phyloP scores from a whole-genome alignment of 31 red algal genomes.

The Endocladia muricata region DNA sequence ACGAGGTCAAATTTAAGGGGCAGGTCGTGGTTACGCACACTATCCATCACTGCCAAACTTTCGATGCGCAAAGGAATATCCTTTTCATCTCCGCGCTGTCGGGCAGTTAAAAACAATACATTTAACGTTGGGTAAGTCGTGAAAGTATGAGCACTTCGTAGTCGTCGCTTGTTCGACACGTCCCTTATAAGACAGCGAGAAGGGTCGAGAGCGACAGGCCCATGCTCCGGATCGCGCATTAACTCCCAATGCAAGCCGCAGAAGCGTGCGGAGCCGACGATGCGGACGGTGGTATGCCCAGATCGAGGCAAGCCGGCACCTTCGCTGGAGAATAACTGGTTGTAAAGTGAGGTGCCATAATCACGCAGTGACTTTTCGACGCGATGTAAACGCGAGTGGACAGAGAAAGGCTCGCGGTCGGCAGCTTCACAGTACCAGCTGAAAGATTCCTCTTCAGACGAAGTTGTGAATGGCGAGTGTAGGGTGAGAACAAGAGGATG shows the following conservation, averaged over 20 bases:
- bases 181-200: conserved; percentile 24
- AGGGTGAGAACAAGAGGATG: not conserved
- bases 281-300: not conserved
- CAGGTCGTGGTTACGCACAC: conserved; percentile 22
- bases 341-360: conserved; percentile 22
- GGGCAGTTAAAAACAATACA: conserved; percentile 28
- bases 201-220: conserved; percentile 15
- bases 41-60: conserved; percentile 31
- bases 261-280: conserved; percentile 9
- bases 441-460: not conserved
- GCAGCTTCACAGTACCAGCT: conserved; percentile 31
- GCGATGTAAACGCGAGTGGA: conserved; percentile 6
- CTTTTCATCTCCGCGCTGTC: conserved; percentile 7
- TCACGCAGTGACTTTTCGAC: conserved; percentile 9
- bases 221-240: conserved; percentile 7
- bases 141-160: conserved; percentile 16
- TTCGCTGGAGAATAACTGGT: not conserved
- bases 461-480: conserved; percentile 11
- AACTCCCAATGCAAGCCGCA: conserved; percentile 33
- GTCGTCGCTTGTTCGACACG: not conserved
- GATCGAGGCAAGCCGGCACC: not conserved
- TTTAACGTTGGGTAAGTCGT: conserved; percentile 20
- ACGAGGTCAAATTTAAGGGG: conserved; percentile 20
- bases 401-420: conserved; percentile 20
- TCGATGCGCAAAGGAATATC: conserved; percentile 31